Evolutionary conservation across 2,329 filamentous ascomycete genomes (phyloP).

Genomic region (Ophiostoma montium): DNA sequence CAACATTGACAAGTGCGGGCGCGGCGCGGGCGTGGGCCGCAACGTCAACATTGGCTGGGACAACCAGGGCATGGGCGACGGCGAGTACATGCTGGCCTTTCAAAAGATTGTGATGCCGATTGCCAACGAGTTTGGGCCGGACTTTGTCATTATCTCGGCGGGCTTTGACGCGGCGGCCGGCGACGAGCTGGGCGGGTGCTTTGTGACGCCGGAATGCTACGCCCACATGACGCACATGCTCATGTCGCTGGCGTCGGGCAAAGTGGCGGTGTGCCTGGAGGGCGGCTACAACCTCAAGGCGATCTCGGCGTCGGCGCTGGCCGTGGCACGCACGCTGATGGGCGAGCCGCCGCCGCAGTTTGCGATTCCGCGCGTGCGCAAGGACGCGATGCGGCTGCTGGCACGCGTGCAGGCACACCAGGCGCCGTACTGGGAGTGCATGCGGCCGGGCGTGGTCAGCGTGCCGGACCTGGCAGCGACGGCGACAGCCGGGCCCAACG

Average conservation of each 20-base stretch:
- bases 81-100: conserved; percentile 92
- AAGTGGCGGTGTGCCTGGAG: conserved; percentile 83
- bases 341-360: conserved; percentile 69
- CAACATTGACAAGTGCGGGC: conserved; percentile 44
- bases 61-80: conserved; percentile 76
- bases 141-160: conserved; percentile 87
- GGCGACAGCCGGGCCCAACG: conserved; percentile 11
- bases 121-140: conserved; percentile 81
- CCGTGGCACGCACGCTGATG: conserved; percentile 87
- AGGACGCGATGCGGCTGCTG: conserved; percentile 40
- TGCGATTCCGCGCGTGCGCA: conserved; percentile 40
- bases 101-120: conserved; percentile 96
- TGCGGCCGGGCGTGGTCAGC: conserved; percentile 54
- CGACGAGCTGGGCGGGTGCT: conserved; percentile 84
- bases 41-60: conserved; percentile 57
- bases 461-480: conserved; percentile 33
- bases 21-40: conserved; percentile 39
- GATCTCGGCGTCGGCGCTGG: conserved; percentile 83
- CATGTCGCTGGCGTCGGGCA: conserved; percentile 83
- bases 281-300: conserved; percentile 90
- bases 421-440: conserved; percentile 72
- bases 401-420: conserved; percentile 46
- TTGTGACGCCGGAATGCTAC: conserved; percentile 81
- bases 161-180: conserved; percentile 93
- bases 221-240: conserved; percentile 99